Evolutionary conservation across 2,329 filamentous ascomycete genomes (phyloP).

Genomic region (Rhynchosporium agropyri): DNA sequence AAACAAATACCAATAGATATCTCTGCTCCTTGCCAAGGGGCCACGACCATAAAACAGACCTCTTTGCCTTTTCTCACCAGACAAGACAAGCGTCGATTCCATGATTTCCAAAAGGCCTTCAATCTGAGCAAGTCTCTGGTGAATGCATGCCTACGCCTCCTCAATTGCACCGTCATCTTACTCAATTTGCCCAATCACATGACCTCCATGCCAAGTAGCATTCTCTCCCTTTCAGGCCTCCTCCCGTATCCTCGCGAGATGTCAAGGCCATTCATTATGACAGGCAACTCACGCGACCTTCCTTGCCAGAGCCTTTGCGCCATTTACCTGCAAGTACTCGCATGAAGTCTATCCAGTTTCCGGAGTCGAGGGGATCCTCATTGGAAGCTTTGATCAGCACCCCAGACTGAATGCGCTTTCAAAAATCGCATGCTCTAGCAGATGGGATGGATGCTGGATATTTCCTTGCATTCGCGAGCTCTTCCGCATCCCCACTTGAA

Average conservation of each 20-base stretch:
- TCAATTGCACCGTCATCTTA: neutral
- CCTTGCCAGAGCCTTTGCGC: conserved; percentile 4
- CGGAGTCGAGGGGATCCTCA: neutral
- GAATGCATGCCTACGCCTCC: neutral
- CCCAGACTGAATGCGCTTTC: neutral
- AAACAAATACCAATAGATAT: too few species aligned
- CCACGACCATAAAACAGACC: too few species aligned
- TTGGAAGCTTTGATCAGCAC: neutral
- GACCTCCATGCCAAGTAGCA: conserved; percentile 18
- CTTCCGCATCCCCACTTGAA: neutral
- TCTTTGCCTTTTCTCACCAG: too few species aligned
- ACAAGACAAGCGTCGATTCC: too few species aligned
- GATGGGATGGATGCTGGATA: neutral
- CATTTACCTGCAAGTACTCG: neutral
- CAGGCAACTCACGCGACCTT: conserved; percentile 19
- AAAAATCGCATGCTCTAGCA: neutral
- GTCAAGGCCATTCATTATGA: conserved; percentile 31
- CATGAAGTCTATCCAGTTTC: neutral
- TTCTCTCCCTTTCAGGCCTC: neutral
- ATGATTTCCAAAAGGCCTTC: neutral
- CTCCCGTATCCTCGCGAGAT: conserved; percentile 20
- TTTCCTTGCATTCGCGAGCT: neutral
- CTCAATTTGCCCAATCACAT: conserved; percentile 8
- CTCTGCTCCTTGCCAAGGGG: too few species aligned
- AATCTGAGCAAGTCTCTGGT: neutral